These are phyloP conservation scores for Coemansia sp. DNA, from an alignment of 192 early-diverging fungal species.

Conservation along the genomic window DNA sequence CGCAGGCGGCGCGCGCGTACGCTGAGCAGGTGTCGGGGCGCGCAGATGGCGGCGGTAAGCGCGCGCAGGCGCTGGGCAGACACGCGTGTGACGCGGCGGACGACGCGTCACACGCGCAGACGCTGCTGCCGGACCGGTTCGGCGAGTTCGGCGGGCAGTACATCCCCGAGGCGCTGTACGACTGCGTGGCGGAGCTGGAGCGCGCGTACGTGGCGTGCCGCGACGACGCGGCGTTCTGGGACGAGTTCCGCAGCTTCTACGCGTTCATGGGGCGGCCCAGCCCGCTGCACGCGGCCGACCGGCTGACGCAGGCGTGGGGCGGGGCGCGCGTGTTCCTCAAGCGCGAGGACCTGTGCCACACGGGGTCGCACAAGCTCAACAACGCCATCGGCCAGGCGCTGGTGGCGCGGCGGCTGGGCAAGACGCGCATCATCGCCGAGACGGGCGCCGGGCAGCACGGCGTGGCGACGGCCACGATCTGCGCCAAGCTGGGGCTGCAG, in stretches of 20 bases:
- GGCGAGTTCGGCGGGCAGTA: slow-evolving; percentile 98
- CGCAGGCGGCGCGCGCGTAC: slow-evolving; percentile 52
- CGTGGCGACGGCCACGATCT: slow-evolving; percentile 96
- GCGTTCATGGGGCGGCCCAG: slow-evolving; percentile 91
- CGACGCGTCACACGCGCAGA: slow-evolving; percentile 30
- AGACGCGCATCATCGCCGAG: slow-evolving; percentile 97
- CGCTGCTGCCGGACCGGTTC: slow-evolving; percentile 73
- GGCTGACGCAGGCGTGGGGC: slow-evolving; percentile 69
- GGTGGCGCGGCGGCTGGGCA: slow-evolving; percentile 91
- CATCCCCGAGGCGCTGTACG: slow-evolving; percentile 95
- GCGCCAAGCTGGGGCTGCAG: slow-evolving; percentile 96
- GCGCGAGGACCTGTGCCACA: slow-evolving; percentile 98
- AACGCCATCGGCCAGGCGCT: slow-evolving; percentile 95
- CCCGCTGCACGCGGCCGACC: slow-evolving; percentile 81
- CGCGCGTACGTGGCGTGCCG: slow-evolving; percentile 75
- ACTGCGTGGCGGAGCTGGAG: slow-evolving; percentile 89
- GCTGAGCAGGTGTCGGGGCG: slow-evolving; percentile 57
- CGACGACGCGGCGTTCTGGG: slow-evolving; percentile 89
- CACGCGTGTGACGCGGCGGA: slow-evolving; percentile 7
- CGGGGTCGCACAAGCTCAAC: slow-evolving; percentile 99
- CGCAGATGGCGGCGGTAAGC: slow-evolving; percentile 14
- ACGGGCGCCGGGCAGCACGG: slow-evolving; percentile 99
- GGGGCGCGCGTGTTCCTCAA: slow-evolving; percentile 97
- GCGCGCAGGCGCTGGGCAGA: slow-evolving; percentile 26
- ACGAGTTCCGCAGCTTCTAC: slow-evolving; percentile 87